A percentile compares a stretch with the other conserved stretches of the same genome.
Conservation (phyloP, 2,329 filamentous ascomycete species). For the Fusarium siculi region DNA sequence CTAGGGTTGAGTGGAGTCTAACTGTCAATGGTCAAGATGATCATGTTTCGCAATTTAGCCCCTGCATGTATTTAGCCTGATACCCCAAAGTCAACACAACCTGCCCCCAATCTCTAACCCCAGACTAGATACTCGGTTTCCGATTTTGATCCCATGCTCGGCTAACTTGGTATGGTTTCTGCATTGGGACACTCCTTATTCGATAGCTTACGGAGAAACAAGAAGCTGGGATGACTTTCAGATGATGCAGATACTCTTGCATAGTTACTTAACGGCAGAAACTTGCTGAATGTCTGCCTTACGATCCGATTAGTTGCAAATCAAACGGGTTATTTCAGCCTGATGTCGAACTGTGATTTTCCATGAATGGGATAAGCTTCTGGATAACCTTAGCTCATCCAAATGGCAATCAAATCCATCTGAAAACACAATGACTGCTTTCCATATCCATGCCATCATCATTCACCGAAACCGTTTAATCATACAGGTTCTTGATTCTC, state of each 20-base stretch:
- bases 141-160: background rate
- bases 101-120: background rate
- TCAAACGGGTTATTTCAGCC: background rate
- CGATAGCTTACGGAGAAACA: background rate
- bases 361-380: background rate
- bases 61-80: background rate
- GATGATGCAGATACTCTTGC: background rate
- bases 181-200: background rate
- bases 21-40: background rate
- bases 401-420: accelerated
- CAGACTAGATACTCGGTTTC: background rate
- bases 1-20: background rate
- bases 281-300: background rate
- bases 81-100: background rate
- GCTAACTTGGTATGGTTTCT: accelerated
- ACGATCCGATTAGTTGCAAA: background rate
- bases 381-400: no score
- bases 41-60: background rate
- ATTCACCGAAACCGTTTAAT: background rate
- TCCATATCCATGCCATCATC: no score
- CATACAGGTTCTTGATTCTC: background rate
- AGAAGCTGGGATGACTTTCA: background rate
- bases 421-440: background rate
- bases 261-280: background rate
- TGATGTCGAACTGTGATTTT: background rate